These are phyloP conservation scores for Vigna nakashimae DNA, from an alignment of 306 rosid species.

Conservation along the genomic window DNA sequence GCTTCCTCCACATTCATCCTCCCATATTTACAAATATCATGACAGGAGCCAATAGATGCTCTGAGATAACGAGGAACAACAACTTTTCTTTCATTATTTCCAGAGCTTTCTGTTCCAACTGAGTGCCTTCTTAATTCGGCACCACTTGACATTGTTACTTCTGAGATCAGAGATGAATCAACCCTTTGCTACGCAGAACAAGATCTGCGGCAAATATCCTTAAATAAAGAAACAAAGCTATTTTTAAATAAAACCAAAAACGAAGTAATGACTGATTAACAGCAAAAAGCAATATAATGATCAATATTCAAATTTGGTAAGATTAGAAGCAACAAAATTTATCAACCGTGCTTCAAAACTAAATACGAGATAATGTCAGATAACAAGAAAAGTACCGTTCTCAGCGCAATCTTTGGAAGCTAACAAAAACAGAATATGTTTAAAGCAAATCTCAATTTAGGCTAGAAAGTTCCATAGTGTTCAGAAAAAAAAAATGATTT, in stretches of 20 bases:
- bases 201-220: conserved; percentile 54
- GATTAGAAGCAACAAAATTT: neutral
- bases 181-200: conserved; percentile 30
- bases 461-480: neutral
- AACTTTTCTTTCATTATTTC: conserved; percentile 45
- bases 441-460: neutral
- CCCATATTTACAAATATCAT: conserved; percentile 86
- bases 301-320: neutral
- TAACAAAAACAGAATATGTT: conserved; percentile 17
- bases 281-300: conserved; percentile 19
- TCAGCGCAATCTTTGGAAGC: conserved; percentile 18
- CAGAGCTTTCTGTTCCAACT: conserved; percentile 51
- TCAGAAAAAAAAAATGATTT: conserved; percentile 4
- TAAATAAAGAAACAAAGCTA: conserved; percentile 41
- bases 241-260: conserved; percentile 6
- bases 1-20: conserved; percentile 49
- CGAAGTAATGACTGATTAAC: neutral
- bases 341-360: conserved; percentile 22
- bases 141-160: conserved; percentile 42
- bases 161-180: conserved; percentile 42
- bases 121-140: conserved; percentile 64
- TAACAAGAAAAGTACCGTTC: conserved; percentile 7
- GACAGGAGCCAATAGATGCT: conserved; percentile 90
- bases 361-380: neutral
- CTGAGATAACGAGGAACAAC: conserved; percentile 72